Conservation (phyloP, 2,329 filamentous ascomycete species). For the Aspergillus uvarum region DNA sequence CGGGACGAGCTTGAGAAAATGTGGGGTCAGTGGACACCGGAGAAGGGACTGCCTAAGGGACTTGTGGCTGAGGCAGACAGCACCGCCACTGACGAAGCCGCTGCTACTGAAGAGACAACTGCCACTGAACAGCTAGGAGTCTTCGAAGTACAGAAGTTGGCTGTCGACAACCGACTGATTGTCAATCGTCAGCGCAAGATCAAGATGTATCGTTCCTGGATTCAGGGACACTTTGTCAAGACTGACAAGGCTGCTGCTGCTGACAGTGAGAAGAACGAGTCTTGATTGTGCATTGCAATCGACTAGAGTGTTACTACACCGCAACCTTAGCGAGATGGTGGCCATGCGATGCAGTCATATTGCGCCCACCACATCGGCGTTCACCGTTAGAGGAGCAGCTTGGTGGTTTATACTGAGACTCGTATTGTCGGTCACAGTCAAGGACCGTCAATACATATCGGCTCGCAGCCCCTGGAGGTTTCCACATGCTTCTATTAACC, state of each 20-base stretch:
- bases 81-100: constrained; percentile 11
- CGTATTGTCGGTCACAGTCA: not conserved
- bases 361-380: not conserved
- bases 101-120: constrained; percentile 13
- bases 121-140: constrained; percentile 26
- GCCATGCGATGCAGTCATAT: not conserved
- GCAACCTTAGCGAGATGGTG: not conserved
- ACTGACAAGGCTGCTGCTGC: constrained; percentile 16
- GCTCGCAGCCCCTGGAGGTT: not conserved
- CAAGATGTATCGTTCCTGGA: constrained; percentile 97
- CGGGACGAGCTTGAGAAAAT: constrained; percentile 75
- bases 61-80: constrained; percentile 6
- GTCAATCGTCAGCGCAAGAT: constrained; percentile 87
- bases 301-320: not conserved
- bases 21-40: constrained; percentile 61
- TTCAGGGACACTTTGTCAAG: constrained; percentile 48
- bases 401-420: not conserved
- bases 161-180: constrained; percentile 81
- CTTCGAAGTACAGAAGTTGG: constrained; percentile 76
- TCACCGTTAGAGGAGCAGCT: not conserved
- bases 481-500: not conserved
- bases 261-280: constrained; percentile 16
- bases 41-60: constrained; percentile 30
- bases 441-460: not conserved
- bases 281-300: constrained; percentile 1